Evolutionary conservation across 352 stramenopile species (phyloP).

Genomic region (Globisporangium viniferum): DNA sequence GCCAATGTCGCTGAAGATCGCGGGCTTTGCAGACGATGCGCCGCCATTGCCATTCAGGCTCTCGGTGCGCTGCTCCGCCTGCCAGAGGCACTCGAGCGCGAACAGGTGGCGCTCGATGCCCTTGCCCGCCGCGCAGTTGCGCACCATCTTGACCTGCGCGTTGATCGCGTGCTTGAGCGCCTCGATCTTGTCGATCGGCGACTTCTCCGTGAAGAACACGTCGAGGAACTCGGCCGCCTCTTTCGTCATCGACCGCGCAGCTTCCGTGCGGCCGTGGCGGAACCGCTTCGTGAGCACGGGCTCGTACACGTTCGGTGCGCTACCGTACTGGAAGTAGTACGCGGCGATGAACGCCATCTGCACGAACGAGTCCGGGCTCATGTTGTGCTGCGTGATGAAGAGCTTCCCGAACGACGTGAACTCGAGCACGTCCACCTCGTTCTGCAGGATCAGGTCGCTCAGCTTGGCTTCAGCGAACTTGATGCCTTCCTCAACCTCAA

Average conservation of each 20-base stretch:
- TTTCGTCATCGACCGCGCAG: slow-evolving; percentile 89
- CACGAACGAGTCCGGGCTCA: slow-evolving; percentile 94
- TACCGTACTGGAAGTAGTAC: slow-evolving; percentile 93
- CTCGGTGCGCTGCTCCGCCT: slow-evolving; percentile 41
- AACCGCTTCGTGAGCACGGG: slow-evolving; percentile 95
- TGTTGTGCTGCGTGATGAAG: slow-evolving; percentile 90
- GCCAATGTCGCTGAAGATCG: slow-evolving; percentile 86
- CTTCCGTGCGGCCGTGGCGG: slow-evolving; percentile 93
- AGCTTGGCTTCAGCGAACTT: slow-evolving; percentile 91
- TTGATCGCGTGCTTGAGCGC: slow-evolving; percentile 83
- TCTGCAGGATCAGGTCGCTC: slow-evolving; percentile 92
- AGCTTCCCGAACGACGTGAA: slow-evolving; percentile 91
- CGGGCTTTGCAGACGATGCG: slow-evolving; percentile 39
- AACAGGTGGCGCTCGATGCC: slow-evolving; percentile 94
- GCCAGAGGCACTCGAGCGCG: slow-evolving; percentile 90
- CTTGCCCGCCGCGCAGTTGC: slow-evolving; percentile 86
- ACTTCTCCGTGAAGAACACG: slow-evolving; percentile 79
- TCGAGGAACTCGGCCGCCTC: slow-evolving; percentile 89
- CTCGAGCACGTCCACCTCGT: slow-evolving; percentile 93
- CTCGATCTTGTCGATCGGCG: slow-evolving; percentile 86
- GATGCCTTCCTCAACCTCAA: slow-evolving; percentile 86
- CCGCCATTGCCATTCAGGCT: slow-evolving; percentile 3
- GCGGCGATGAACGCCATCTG: slow-evolving; percentile 94
- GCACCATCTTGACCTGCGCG: slow-evolving; percentile 88
- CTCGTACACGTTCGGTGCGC: slow-evolving; percentile 90